Evolutionary conservation across 2,329 filamentous ascomycete genomes (phyloP).

Genomic region (Dactylonectria estremocensis): DNA sequence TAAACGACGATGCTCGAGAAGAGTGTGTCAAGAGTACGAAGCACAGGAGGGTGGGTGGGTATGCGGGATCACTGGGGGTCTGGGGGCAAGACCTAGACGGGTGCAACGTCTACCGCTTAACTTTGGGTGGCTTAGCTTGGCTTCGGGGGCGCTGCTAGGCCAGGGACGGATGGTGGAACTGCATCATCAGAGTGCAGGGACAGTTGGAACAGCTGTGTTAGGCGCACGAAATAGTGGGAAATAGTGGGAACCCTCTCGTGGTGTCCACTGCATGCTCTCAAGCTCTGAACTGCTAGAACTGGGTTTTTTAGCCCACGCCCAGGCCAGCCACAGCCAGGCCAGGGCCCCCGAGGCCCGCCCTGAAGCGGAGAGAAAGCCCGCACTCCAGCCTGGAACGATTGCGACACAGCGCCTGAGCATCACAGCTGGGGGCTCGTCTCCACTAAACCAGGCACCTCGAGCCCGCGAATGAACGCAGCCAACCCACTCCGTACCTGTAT

Average conservation of each 20-base stretch:
- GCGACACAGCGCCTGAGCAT: slow-evolving; percentile 26
- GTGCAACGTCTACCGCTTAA: slow-evolving; percentile 29
- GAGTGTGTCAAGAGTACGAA: slow-evolving; percentile 15
- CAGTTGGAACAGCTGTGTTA: no score
- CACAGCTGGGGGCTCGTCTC: neutral
- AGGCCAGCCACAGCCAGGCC: neutral
- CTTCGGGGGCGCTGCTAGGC: slow-evolving; percentile 38
- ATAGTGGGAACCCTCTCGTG: neutral
- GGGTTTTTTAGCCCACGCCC: no score
- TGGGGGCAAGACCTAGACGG: slow-evolving; percentile 19
- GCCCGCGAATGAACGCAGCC: neutral
- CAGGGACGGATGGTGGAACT: slow-evolving; percentile 35
- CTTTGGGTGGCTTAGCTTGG: slow-evolving; percentile 39
- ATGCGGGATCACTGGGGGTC: slow-evolving; percentile 15
- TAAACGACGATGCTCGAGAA: slow-evolving; percentile 13
- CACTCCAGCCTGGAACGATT: slow-evolving; percentile 21
- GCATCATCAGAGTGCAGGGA: slow-evolving; percentile 13
- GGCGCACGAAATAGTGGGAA: slow-evolving; percentile 33
- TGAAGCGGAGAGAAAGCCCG: slow-evolving; percentile 11
- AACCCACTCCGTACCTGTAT: neutral
- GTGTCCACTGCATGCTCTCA: neutral
- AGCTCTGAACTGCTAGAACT: no score
- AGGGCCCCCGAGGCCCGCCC: slow-evolving; percentile 11
- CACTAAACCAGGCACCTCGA: slow-evolving; percentile 29
- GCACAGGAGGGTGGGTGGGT: slow-evolving; percentile 11